Conservation (phyloP, 208 protist species). For the Trypanosoma scelopori region DNA sequence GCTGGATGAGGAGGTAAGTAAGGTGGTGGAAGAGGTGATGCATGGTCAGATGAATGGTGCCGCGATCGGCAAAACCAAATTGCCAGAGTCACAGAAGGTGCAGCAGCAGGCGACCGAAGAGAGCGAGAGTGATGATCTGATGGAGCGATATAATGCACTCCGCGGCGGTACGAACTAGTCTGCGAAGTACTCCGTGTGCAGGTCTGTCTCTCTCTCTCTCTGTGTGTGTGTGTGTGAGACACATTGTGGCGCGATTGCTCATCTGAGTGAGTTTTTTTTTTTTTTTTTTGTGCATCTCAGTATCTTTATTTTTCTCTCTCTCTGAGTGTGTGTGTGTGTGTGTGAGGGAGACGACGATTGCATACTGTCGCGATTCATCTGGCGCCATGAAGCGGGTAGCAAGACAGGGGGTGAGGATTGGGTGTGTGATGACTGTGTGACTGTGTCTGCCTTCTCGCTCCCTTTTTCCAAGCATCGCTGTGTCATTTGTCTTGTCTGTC, state of each 20-base stretch:
- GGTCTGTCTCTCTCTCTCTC: constrained; percentile 6
- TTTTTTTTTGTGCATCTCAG: constrained; percentile 22
- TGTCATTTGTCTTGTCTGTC: too few relatives aligned
- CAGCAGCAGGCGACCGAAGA: constrained; percentile 14
- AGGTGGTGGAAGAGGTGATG: constrained; percentile 86
- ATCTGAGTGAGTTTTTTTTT: constrained; percentile 8
- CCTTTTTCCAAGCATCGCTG: too few relatives aligned
- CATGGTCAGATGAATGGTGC: constrained; percentile 69
- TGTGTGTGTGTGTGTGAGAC: not conserved
- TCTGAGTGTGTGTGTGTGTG: too few relatives aligned
- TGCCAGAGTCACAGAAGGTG: constrained; percentile 41
- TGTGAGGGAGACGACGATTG: too few relatives aligned
- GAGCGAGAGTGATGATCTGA: constrained; percentile 48
- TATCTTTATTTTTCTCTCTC: too few relatives aligned
- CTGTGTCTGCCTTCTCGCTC: too few relatives aligned
- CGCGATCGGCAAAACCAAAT: constrained; percentile 41
- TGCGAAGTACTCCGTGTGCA: not conserved
- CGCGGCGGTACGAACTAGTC: constrained; percentile 11
- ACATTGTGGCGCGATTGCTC: not conserved
- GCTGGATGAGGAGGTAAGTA: constrained; percentile 87
- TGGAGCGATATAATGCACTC: constrained; percentile 67
- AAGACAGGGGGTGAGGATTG: too few relatives aligned
- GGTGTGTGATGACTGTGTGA: too few relatives aligned
- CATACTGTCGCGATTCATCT: too few relatives aligned
- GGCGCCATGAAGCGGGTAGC: too few relatives aligned